Evolutionary conservation across 2,329 filamentous ascomycete genomes (phyloP).

Genomic region (Phaeosphaeriaceae sp.): DNA sequence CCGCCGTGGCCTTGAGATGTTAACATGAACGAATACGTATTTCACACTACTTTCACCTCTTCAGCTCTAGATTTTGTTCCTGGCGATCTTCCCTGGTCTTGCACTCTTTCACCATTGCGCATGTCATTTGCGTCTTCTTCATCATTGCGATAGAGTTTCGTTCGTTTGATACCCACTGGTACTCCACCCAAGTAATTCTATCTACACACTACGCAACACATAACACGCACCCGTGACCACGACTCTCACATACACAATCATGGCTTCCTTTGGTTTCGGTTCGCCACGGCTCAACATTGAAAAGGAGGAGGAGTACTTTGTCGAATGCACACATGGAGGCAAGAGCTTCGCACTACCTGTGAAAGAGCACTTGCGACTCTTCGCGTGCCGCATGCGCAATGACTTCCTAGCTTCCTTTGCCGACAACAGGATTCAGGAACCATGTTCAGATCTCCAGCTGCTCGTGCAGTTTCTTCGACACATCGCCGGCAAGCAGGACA

Average conservation of each 20-base stretch:
- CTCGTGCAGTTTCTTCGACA: slow-evolving; percentile 17
- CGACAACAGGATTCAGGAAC: slow-evolving; percentile 12
- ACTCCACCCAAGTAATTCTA: slow-evolving; percentile 2
- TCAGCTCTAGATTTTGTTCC: neutral
- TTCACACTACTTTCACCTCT: neutral
- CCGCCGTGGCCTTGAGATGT: neutral
- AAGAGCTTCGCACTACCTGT: slow-evolving; percentile 2
- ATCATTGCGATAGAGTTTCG: neutral
- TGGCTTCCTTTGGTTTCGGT: slow-evolving; percentile 12
- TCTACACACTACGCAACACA: neutral
- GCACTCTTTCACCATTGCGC: slow-evolving; percentile 1
- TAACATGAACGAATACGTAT: neutral
- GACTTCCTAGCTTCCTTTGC: slow-evolving; percentile 14
- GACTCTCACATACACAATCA: neutral
- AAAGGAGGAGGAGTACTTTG: slow-evolving; percentile 14
- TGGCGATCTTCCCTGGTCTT: neutral
- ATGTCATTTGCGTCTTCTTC: neutral
- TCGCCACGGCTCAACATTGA: slow-evolving; percentile 10
- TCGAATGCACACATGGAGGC: slow-evolving; percentile 11
- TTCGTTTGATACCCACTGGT: slow-evolving; percentile 4
- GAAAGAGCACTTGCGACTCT: slow-evolving; percentile 10
- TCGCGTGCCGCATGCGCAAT: slow-evolving; percentile 16
- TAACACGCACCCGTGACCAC: neutral
- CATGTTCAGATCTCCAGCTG: slow-evolving; percentile 17
- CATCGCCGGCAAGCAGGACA: slow-evolving; percentile 15